Evolutionary conservation across 371 early-diverging fungal species (phyloP), one percentile per base, ranked within the genome.

Genomic region (Blakeslea trispora): DNA sequence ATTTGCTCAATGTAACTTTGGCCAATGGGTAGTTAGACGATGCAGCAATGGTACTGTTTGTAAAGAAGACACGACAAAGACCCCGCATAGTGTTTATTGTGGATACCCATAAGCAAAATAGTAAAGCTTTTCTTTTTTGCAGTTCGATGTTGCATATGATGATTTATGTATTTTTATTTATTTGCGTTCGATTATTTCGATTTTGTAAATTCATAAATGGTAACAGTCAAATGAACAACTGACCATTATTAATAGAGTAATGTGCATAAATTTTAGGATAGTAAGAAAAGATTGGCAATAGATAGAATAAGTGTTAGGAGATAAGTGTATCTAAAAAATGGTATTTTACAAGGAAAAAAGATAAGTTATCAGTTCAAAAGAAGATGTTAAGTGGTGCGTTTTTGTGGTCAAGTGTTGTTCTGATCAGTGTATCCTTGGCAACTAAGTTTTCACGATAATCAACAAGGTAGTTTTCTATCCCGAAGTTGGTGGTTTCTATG

Each of bases 1-100:
- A 4, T 64, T 59, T 64, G 55, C 59, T 3, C 64, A 64, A 52
- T 64, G 59, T 47, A 50, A 31, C 3, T 40, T 31, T 55, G 59
- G 55, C 15, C 15, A 31, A 9, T 64, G 51, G 55, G 43, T 55
- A 11, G 23, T 55, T 13, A 39, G 55, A 23, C 23, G 15, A 14
- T 64, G 64, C 47, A 21, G 53, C 8, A 17, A 43, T 15, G 53
- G 49, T 9, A 61, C 57, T 19, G 53, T 57, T n/a, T 64, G 61
- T 51, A 64, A 17, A 45, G 51, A 59, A 47, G 45, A 21, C 35
- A 37, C 47, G 11, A 50, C 51, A 15, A 31, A 41, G 14, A 50
- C 24, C 22, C 49, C 56, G 32, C 39, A 50, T 45, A 45, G 52
- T 17, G 45, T 68, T 23, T 68, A 50, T 37, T 59, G 64, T 35